Evolutionary conservation across 495 filamentous ascomycete genomes (phyloP).

Genomic region (Peziza echinospora): DNA sequence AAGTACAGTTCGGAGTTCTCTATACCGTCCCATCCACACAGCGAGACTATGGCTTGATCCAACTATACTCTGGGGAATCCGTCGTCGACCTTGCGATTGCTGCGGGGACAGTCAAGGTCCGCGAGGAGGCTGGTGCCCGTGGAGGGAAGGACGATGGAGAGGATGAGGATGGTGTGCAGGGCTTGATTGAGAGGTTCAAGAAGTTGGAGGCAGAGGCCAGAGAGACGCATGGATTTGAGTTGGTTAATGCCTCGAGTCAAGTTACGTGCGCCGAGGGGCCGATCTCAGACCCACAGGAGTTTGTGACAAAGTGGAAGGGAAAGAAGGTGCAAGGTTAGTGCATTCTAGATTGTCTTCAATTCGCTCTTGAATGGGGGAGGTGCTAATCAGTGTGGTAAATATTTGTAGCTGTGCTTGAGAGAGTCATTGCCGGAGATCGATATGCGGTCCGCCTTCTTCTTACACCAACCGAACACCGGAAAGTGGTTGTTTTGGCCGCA

Average conservation of each 20-base stretch:
- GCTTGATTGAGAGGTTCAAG: constrained; percentile 47
- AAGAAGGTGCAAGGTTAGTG: constrained; percentile 46
- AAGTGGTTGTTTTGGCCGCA: constrained; percentile 65
- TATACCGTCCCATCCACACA: constrained; percentile 60
- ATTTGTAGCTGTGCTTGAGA: constrained; percentile 50
- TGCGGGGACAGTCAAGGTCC: constrained; percentile 73
- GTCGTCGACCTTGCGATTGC: constrained; percentile 61
- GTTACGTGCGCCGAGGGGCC: constrained; percentile 58
- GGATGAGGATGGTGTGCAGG: constrained; percentile 21
- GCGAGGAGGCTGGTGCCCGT: constrained; percentile 69
- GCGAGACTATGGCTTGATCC: constrained; percentile 68
- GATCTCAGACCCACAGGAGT: constrained; percentile 42
- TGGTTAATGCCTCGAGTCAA: constrained; percentile 27
- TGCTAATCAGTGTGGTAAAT: too few relatives aligned
- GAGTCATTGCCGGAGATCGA: constrained; percentile 75
- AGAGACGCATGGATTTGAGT: constrained; percentile 29
- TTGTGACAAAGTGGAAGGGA: constrained; percentile 58
- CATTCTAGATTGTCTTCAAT: too few relatives aligned
- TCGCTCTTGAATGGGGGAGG: too few relatives aligned
- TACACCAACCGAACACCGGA: constrained; percentile 54
- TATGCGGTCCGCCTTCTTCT: constrained; percentile 63
- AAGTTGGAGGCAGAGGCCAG: constrained; percentile 62
- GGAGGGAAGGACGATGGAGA: constrained; percentile 73
- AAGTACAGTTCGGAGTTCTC: constrained; percentile 58
- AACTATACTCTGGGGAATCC: constrained; percentile 45